These are phyloP conservation scores for Sergeia podlipaevii DNA, from an alignment of 208 protist species.

Conservation along the genomic window DNA sequence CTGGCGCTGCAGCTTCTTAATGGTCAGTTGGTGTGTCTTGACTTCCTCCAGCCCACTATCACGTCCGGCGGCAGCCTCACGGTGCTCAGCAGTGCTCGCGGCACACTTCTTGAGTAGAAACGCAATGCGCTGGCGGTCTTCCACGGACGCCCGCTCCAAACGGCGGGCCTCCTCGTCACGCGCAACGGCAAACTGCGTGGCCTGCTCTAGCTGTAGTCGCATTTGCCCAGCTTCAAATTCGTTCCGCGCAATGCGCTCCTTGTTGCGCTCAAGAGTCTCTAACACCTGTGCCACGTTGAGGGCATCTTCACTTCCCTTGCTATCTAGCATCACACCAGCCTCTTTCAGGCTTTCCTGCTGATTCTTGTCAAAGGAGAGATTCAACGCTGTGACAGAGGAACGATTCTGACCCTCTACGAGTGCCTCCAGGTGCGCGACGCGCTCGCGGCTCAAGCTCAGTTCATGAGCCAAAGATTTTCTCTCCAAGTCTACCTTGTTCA, in stretches of 20 bases:
- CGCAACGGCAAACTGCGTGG: conserved; percentile 22
- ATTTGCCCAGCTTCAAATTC: conserved; percentile 68
- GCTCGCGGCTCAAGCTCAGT: conserved; percentile 26
- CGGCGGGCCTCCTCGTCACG: conserved; percentile 40
- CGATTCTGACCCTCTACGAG: background rate
- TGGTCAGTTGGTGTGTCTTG: conserved; percentile 38
- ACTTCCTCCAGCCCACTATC: conserved; percentile 46
- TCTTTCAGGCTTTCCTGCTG: conserved; percentile 2
- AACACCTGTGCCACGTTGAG: conserved; percentile 50
- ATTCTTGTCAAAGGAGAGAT: no score
- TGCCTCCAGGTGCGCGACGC: conserved; percentile 32
- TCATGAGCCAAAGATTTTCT: conserved; percentile 37
- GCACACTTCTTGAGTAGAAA: conserved; percentile 79
- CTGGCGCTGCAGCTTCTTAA: conserved; percentile 47
- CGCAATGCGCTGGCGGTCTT: conserved; percentile 78
- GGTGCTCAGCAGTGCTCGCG: conserved; percentile 41
- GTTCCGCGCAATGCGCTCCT: conserved; percentile 50
- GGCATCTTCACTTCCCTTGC: background rate
- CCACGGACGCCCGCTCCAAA: conserved; percentile 33
- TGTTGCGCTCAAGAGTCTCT: conserved; percentile 40
- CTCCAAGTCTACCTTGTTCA: conserved; percentile 30
- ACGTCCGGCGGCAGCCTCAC: conserved; percentile 18
- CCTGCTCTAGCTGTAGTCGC: conserved; percentile 39
- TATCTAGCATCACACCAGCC: conserved; percentile 1
- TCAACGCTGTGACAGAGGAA: background rate